Conservation (phyloP, 495 filamentous ascomycete species). For the Podospora sp. region DNA sequence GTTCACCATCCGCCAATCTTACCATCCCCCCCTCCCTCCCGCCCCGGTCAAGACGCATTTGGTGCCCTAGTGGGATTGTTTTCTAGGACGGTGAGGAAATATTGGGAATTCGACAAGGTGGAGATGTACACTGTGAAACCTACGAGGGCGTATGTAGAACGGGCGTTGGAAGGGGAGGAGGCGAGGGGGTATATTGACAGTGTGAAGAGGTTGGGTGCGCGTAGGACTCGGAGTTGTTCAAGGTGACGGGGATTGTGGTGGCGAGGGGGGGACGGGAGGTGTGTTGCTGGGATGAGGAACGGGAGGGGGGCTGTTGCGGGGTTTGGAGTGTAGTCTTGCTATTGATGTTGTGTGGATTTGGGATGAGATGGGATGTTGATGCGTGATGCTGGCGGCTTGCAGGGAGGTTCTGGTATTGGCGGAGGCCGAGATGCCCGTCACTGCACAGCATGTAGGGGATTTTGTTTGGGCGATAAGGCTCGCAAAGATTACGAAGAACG, state of each 20-base stretch:
- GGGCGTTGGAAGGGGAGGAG: neutral
- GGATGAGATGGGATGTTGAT: neutral
- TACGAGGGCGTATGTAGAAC: neutral
- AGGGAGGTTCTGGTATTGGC: neutral
- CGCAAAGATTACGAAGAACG: slow-evolving; percentile 19
- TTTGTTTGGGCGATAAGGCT: slow-evolving; percentile 24
- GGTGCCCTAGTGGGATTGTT: no score
- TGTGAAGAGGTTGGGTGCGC: neutral
- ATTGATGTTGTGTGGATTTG: neutral
- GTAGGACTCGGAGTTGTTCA: slow-evolving; percentile 14
- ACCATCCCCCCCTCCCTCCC: no score
- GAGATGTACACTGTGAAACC: slow-evolving; percentile 19
- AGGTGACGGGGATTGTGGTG: slow-evolving; percentile 21
- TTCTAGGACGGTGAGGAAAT: neutral
- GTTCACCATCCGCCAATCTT: no score
- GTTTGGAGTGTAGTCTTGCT: slow-evolving; percentile 8
- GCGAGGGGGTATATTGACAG: slow-evolving; percentile 4
- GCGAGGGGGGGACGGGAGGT: slow-evolving; percentile 13
- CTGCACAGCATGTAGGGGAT: neutral
- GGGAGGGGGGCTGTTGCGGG: neutral
- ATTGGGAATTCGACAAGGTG: slow-evolving; percentile 1
- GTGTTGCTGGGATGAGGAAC: neutral
- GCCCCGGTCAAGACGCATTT: no score
- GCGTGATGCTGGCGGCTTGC: neutral
- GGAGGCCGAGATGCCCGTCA: neutral